Evolutionary conservation across 495 filamentous ascomycete genomes (phyloP).

Genomic region (Xylaria flabelliformis): DNA sequence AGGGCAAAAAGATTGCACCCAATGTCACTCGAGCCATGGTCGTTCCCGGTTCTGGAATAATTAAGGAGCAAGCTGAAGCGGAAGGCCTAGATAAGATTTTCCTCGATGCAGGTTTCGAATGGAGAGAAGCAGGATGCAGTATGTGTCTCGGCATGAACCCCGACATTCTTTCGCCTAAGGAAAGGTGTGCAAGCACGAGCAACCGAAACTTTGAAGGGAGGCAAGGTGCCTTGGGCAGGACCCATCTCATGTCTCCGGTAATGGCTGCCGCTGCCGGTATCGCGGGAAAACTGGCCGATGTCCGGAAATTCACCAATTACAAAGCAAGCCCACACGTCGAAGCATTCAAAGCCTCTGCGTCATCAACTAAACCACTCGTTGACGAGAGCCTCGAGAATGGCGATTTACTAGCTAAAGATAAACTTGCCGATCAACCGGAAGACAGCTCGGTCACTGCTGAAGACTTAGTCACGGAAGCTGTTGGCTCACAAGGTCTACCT

Average conservation of each 20-base stretch:
- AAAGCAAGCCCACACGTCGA: constrained; percentile 61
- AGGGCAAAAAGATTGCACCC: constrained; percentile 80
- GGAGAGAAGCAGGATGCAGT: constrained; percentile 96
- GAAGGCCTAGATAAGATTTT: constrained; percentile 96
- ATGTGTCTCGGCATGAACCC: constrained; percentile 99
- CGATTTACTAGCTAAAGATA: constrained; percentile 77
- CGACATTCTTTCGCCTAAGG: constrained; percentile 91
- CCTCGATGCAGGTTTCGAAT: constrained; percentile 90
- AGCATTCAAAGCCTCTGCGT: constrained; percentile 34
- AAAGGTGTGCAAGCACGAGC: constrained; percentile 92
- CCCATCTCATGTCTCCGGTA: constrained; percentile 94
- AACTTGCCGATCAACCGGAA: constrained; percentile 76
- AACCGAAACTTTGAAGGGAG: constrained; percentile 98
- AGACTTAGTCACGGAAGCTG: constrained; percentile 61
- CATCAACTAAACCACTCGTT: constrained; percentile 62
- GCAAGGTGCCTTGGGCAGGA: constrained; percentile 91
- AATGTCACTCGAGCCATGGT: constrained; percentile 96
- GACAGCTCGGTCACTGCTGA: constrained; percentile 67
- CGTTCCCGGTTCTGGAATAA: constrained; percentile 91
- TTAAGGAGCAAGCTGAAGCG: constrained; percentile 90
- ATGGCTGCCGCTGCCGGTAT: constrained; percentile 95
- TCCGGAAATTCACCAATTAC: constrained; percentile 73
- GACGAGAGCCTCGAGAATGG: constrained; percentile 70
- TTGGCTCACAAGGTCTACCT: constrained; percentile 70
- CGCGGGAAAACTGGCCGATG: constrained; percentile 87